Conservation (phyloP, 768 basidiomycete genomes). For the Mycena metata region DNA sequence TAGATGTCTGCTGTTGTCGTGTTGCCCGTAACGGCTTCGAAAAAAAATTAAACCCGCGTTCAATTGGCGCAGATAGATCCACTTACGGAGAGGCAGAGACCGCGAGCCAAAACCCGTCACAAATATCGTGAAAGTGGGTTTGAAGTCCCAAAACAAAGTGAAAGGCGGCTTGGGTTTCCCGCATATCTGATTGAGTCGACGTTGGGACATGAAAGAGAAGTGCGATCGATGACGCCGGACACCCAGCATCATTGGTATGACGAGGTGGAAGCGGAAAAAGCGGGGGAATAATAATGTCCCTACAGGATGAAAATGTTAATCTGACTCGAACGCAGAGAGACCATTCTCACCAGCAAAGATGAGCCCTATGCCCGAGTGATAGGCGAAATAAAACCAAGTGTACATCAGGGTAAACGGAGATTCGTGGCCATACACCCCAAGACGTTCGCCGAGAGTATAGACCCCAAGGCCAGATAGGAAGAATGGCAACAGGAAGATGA, state of each 20-base stretch:
- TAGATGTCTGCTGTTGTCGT: not conserved
- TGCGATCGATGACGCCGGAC: slow-evolving; percentile 6
- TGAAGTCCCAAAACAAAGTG: too few species aligned
- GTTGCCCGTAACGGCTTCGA: too few species aligned
- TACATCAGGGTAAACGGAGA: slow-evolving; percentile 4
- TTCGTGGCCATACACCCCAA: slow-evolving; percentile 9
- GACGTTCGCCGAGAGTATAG: not conserved
- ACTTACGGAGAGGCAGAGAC: slow-evolving; percentile 5
- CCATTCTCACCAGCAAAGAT: too few species aligned
- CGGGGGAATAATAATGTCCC: slow-evolving; percentile 4
- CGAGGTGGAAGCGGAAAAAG: slow-evolving; percentile 5
- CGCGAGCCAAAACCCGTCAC: slow-evolving; percentile 1
- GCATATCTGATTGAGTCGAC: slow-evolving; percentile 3
- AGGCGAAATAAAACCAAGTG: slow-evolving; percentile 1
- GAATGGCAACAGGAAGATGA: slow-evolving; percentile 1
- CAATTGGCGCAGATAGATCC: too few species aligned
- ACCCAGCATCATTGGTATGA: slow-evolving; percentile 7
- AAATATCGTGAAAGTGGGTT: slow-evolving; percentile 13
- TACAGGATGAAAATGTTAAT: too few species aligned
- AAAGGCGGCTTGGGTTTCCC: not conserved
- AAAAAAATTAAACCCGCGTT: too few species aligned
- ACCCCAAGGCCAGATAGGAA: not conserved
- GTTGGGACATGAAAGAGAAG: slow-evolving; percentile 18
- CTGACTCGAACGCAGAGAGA: too few species aligned
- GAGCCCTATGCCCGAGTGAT: too few species aligned